Evolutionary conservation across 2,329 filamentous ascomycete genomes (phyloP).

Genomic region (Clonostachys solani): DNA sequence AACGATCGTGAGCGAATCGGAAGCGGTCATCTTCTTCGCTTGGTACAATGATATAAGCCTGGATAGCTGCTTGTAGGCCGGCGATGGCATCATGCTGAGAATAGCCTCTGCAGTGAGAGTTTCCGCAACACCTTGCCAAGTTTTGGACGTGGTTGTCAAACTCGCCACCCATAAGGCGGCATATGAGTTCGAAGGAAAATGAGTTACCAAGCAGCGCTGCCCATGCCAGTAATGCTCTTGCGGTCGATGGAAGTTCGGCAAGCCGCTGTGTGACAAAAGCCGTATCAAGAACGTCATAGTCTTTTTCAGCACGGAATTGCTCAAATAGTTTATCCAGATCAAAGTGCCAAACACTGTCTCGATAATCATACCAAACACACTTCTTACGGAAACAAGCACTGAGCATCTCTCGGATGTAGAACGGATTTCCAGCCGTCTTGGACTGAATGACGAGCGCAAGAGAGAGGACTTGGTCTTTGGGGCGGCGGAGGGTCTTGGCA

Average conservation of each 20-base stretch:
- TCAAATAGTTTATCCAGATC: slow-evolving; percentile 83
- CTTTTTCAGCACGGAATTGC: slow-evolving; percentile 74
- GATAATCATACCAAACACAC: slow-evolving; percentile 90
- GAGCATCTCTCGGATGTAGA: slow-evolving; percentile 88
- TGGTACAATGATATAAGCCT: slow-evolving; percentile 75
- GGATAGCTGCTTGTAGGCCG: slow-evolving; percentile 78
- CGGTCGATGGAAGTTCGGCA: slow-evolving; percentile 67
- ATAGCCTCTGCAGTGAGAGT: slow-evolving; percentile 23
- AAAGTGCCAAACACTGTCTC: slow-evolving; percentile 76
- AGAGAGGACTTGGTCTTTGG: slow-evolving; percentile 67
- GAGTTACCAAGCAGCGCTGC: slow-evolving; percentile 75
- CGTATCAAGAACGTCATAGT: slow-evolving; percentile 75
- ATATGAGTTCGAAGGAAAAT: slow-evolving; percentile 80
- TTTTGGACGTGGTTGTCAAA: slow-evolving; percentile 57
- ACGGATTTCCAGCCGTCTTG: slow-evolving; percentile 84
- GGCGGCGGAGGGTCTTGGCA: slow-evolving; percentile 71
- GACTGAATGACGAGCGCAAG: slow-evolving; percentile 83
- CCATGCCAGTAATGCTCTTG: slow-evolving; percentile 82
- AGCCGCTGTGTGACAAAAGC: slow-evolving; percentile 79
- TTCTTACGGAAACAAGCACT: slow-evolving; percentile 81
- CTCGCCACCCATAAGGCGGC: slow-evolving; percentile 70
- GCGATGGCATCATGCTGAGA: slow-evolving; percentile 66
- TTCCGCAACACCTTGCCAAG: slow-evolving; percentile 19
- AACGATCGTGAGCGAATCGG: slow-evolving; percentile 84
- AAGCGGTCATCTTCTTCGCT: slow-evolving; percentile 85